Evolutionary conservation across 257 asterid species (phyloP).

Genomic region (Solanum verrucosum): DNA sequence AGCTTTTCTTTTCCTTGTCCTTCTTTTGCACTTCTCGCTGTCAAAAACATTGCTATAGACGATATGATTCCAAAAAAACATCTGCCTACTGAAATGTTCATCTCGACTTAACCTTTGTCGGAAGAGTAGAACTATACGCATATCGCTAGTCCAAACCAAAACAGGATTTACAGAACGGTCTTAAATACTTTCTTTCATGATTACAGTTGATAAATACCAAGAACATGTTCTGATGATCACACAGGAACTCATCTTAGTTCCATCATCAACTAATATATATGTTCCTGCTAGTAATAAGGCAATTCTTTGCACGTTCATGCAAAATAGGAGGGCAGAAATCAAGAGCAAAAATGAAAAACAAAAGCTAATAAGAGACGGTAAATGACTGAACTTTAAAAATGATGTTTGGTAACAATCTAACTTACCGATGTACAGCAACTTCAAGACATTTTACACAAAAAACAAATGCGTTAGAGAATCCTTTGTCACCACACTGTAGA

Average conservation of each 20-base stretch:
- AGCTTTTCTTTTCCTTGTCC: background rate
- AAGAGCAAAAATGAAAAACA: background rate
- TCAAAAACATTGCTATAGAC: background rate
- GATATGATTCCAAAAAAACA: background rate
- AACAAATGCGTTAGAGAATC: conserved; percentile 39
- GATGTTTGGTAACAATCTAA: background rate
- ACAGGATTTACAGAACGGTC: background rate
- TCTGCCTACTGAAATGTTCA: background rate
- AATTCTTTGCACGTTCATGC: background rate
- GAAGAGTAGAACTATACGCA: background rate
- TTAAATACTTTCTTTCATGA: background rate
- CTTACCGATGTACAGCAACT: conserved; percentile 62
- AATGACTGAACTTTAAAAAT: background rate
- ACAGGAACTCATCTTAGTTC: background rate
- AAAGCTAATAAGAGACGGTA: background rate
- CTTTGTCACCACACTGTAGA: conserved; percentile 54
- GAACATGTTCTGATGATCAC: background rate
- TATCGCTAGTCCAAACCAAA: background rate
- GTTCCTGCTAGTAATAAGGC: background rate
- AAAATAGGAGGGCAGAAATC: background rate
- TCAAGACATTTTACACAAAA: conserved; percentile 51
- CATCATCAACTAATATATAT: background rate
- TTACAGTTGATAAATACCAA: background rate
- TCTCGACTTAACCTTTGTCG: background rate
- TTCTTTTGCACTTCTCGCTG: background rate